Conservation (phyloP, 768 basidiomycete species). For the Leccinum fibrillosum region DNA sequence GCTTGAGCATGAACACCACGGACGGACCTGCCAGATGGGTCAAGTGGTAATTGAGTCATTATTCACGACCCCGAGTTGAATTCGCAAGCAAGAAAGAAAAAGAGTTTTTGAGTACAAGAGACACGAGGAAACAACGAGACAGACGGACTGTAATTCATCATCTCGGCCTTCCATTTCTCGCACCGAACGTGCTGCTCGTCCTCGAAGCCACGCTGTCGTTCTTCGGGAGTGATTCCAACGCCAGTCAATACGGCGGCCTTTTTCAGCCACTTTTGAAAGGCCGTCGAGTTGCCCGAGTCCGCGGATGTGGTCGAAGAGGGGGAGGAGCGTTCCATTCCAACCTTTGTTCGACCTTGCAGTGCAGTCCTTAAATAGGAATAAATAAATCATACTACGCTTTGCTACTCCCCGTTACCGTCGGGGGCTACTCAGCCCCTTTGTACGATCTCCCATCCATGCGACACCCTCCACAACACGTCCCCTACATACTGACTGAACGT, state of each 20-base stretch:
- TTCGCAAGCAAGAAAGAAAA: not conserved
- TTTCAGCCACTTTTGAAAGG: slow-evolving; percentile 52
- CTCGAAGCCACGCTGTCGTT: slow-evolving; percentile 35
- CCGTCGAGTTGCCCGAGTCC: slow-evolving; percentile 21
- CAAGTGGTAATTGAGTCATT: not conserved
- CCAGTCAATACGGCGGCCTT: slow-evolving; percentile 50
- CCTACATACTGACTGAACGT: slow-evolving; percentile 71
- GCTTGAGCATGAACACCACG: slow-evolving; percentile 89
- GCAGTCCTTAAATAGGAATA: slow-evolving; percentile 9
- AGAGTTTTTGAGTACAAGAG: slow-evolving; percentile 1
- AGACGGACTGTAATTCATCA: slow-evolving; percentile 67
- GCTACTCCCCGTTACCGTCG: not conserved
- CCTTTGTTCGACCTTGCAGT: not conserved
- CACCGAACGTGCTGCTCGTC: slow-evolving; percentile 45
- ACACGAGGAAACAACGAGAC: slow-evolving; percentile 9
- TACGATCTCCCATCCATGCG: slow-evolving; percentile 50
- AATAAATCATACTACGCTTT: not conserved
- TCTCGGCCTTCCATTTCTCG: slow-evolving; percentile 65
- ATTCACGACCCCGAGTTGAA: not conserved
- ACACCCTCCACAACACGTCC: slow-evolving; percentile 63
- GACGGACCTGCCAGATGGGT: slow-evolving; percentile 58
- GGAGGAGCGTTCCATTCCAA: slow-evolving; percentile 29
- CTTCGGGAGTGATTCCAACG: slow-evolving; percentile 44
- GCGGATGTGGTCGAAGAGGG: slow-evolving; percentile 21
- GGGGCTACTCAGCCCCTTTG: slow-evolving; percentile 39